phyloP scores from a whole-genome alignment of 768 basidiomycete species.

The Auricularia heimuer region DNA sequence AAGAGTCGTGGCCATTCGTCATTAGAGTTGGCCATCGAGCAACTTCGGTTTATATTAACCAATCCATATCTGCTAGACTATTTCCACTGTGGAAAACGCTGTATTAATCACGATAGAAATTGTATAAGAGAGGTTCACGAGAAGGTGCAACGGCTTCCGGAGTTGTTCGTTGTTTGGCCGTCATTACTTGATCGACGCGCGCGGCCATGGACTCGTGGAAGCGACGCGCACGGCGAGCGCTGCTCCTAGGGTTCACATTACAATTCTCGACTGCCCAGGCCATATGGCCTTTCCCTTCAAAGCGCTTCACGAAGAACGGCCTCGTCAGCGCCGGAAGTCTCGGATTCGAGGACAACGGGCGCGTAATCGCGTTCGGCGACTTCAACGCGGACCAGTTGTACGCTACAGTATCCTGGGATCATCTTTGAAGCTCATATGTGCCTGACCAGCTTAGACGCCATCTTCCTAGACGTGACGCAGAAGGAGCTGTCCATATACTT shows the following conservation, averaged over 20 bases:
- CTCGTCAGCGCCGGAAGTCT: constrained; percentile 71
- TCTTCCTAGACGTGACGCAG: constrained; percentile 67
- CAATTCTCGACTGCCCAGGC: constrained; percentile 7
- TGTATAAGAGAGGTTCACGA: no score
- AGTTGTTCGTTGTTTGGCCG: no score
- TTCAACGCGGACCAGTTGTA: constrained; percentile 95
- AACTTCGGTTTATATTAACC: no score
- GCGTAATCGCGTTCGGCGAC: constrained; percentile 86
- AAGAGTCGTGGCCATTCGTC: background rate
- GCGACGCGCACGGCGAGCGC: background rate
- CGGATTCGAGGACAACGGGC: constrained; percentile 61
- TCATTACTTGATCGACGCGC: background rate
- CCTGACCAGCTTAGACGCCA: constrained; percentile 58
- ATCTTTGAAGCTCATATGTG: background rate
- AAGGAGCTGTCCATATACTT: constrained; percentile 64
- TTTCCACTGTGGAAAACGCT: no score
- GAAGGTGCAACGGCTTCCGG: no score
- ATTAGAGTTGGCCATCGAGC: background rate
- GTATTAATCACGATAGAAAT: no score
- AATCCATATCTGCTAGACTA: no score
- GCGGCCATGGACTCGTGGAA: constrained; percentile 1
- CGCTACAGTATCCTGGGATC: constrained; percentile 20
- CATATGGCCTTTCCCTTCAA: constrained; percentile 79
- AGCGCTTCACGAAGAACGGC: constrained; percentile 73
- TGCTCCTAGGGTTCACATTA: background rate